These are phyloP conservation scores for Pythium sp. DNA, from an alignment of 352 stramenopile species.

Conservation along the genomic window DNA sequence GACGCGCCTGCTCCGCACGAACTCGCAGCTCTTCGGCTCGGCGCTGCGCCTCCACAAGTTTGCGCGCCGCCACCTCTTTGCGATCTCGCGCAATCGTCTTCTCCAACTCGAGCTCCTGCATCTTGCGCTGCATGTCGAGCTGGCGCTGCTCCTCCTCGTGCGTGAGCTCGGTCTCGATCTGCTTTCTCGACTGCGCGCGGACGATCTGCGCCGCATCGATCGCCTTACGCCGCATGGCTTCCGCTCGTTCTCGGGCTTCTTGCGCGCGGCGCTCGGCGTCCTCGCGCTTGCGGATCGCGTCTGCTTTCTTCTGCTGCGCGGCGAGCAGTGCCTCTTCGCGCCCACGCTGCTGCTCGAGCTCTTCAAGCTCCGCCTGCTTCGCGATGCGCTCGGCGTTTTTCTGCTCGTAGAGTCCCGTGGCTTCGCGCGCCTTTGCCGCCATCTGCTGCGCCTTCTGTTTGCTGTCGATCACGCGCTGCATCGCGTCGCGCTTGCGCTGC, in stretches of 20 bases:
- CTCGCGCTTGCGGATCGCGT: conserved; percentile 54
- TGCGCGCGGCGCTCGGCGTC: conserved; percentile 67
- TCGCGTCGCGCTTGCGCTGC: conserved; percentile 56
- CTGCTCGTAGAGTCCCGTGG: conserved; percentile 55
- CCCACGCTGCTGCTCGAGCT: conserved; percentile 35
- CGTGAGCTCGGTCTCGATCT: conserved; percentile 64
- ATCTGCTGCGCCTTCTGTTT: conserved; percentile 61
- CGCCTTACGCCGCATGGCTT: conserved; percentile 57
- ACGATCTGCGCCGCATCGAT: conserved; percentile 68
- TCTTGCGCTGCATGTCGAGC: conserved; percentile 32
- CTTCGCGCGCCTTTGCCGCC: conserved; percentile 57
- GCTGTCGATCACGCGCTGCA: conserved; percentile 75
- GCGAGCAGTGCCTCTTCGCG: conserved; percentile 41
- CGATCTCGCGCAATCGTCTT: conserved; percentile 39
- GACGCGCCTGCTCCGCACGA: conserved; percentile 50
- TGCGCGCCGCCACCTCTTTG: conserved; percentile 47
- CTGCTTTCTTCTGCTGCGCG: conserved; percentile 59
- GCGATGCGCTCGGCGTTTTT: conserved; percentile 53
- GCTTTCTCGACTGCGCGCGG: conserved; percentile 53
- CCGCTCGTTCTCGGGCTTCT: conserved; percentile 54
- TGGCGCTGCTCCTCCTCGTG: conserved; percentile 59
- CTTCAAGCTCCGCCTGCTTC: conserved; percentile 50
- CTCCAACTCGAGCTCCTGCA: conserved; percentile 50
- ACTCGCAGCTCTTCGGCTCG: conserved; percentile 53
- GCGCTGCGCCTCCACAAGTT: conserved; percentile 48